Percentiles rank a stretch among this genome's conserved stretches.
Evolutionary conservation across 202 grass and related monocot genomes (phyloP).

Genomic region (Bolboschoenoplectus hybrid): DNA sequence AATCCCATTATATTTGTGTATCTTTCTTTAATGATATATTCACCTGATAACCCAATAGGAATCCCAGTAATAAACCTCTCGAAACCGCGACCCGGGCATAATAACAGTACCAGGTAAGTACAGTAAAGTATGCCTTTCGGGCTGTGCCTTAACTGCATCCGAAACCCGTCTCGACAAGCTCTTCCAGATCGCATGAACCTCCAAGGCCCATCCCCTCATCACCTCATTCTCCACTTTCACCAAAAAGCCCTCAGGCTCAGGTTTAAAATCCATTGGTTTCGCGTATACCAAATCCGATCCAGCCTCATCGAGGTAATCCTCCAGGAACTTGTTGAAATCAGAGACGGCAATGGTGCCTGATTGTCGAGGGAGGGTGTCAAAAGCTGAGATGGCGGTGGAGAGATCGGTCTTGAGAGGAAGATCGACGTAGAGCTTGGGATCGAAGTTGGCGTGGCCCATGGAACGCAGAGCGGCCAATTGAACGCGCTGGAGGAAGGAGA

Average conservation of each 20-base stretch:
- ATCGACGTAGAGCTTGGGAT: slow-evolving; percentile 88
- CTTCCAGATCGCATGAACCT: slow-evolving; percentile 92
- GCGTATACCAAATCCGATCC: slow-evolving; percentile 67
- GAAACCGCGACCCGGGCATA: slow-evolving; percentile 77
- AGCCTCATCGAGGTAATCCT: slow-evolving; percentile 48
- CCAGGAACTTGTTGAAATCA: slow-evolving; percentile 47
- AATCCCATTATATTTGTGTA: neutral
- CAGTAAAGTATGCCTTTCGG: slow-evolving; percentile 77
- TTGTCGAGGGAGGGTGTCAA: slow-evolving; percentile 36
- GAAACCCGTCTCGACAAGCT: slow-evolving; percentile 50
- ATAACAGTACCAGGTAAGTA: slow-evolving; percentile 58
- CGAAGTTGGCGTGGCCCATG: slow-evolving; percentile 55
- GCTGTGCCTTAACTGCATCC: slow-evolving; percentile 41
- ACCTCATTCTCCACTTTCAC: slow-evolving; percentile 52
- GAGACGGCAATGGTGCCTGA: slow-evolving; percentile 26
- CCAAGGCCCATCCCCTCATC: slow-evolving; percentile 76
- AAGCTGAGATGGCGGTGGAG: slow-evolving; percentile 44
- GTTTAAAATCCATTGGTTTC: slow-evolving; percentile 53
- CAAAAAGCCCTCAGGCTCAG: slow-evolving; percentile 68
- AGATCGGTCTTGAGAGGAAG: slow-evolving; percentile 64
- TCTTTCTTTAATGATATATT: neutral
- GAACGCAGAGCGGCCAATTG: slow-evolving; percentile 62
- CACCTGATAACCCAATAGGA: slow-evolving; percentile 93
- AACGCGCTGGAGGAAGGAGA: slow-evolving; percentile 68
- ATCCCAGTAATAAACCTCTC: slow-evolving; percentile 99